Percentiles rank a stretch among this genome's conserved stretches.
Conservation (phyloP, 768 basidiomycete species). For the Podaxis sp. region DNA sequence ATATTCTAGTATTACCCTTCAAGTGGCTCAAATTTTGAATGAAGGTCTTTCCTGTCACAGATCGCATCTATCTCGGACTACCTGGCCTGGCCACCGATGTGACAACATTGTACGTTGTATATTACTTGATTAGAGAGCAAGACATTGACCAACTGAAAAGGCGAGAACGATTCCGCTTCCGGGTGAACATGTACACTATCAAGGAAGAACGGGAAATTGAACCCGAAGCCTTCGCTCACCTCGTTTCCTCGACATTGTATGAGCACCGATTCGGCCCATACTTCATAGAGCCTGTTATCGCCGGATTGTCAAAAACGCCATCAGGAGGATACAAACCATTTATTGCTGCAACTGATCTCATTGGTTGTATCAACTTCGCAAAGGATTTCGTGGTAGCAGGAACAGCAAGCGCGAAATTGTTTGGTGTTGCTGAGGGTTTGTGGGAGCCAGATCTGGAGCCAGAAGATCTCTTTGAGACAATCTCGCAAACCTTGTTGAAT, state of each 20-base stretch:
- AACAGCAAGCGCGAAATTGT: conserved; percentile 88
- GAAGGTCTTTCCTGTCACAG: conserved; percentile 88
- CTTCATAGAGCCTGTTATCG: conserved; percentile 96
- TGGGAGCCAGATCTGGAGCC: conserved; percentile 98
- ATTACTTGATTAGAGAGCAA: conserved; percentile 8
- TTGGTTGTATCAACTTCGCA: conserved; percentile 90
- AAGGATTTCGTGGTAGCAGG: conserved; percentile 98
- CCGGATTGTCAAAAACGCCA: conserved; percentile 77
- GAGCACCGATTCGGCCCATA: conserved; percentile 95
- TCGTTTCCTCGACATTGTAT: conserved; percentile 94
- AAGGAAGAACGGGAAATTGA: conserved; percentile 98
- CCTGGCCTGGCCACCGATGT: conserved; percentile 94
- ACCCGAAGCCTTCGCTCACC: conserved; percentile 93
- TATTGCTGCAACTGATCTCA: conserved; percentile 93
- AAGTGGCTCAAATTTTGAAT: conserved; percentile 18
- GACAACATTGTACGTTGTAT: conserved; percentile 66
- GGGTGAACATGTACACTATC: conserved; percentile 99
- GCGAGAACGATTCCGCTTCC: conserved; percentile 86
- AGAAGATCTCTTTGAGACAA: conserved; percentile 98
- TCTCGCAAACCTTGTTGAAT: conserved; percentile 93
- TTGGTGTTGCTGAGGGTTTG: conserved; percentile 95
- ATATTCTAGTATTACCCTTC: background rate
- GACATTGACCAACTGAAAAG: conserved; percentile 38
- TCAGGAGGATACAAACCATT: conserved; percentile 81
- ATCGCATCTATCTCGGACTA: conserved; percentile 88